These are phyloP conservation scores for Phytophthora multivora DNA, from an alignment of 352 stramenopile species.

Conservation along the genomic window DNA sequence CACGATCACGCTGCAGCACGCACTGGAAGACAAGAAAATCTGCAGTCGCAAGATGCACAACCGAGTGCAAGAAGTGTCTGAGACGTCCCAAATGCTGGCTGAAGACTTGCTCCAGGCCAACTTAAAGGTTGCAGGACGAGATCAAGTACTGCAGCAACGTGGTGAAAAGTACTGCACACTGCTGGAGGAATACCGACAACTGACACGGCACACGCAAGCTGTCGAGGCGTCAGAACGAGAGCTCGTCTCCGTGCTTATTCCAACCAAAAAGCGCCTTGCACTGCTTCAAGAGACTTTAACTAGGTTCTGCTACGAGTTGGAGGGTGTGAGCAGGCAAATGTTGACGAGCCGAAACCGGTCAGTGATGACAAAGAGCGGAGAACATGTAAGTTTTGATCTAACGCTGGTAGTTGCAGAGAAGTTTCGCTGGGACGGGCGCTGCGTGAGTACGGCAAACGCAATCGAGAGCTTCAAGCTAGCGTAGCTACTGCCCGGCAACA, in stretches of 20 bases:
- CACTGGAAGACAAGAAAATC: slow-evolving; percentile 8
- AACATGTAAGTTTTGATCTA: neutral
- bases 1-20: slow-evolving; percentile 31
- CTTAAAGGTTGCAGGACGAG: neutral
- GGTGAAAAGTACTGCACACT: slow-evolving; percentile 31
- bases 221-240: slow-evolving; percentile 43
- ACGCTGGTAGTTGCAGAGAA: slow-evolving; percentile 33
- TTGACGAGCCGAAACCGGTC: slow-evolving; percentile 37
- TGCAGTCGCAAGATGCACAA: neutral
- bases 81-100: slow-evolving; percentile 19
- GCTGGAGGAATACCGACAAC: slow-evolving; percentile 11
- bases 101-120: slow-evolving; percentile 30
- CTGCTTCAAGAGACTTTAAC: slow-evolving; percentile 39
- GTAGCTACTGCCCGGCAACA: slow-evolving; percentile 45
- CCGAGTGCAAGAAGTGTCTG: slow-evolving; percentile 3
- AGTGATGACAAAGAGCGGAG: neutral
- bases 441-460: slow-evolving; percentile 61
- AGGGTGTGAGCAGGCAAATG: slow-evolving; percentile 40
- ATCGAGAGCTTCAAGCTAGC: slow-evolving; percentile 48
- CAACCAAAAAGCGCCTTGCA: slow-evolving; percentile 34
- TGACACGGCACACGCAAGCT: slow-evolving; percentile 24
- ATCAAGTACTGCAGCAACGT: slow-evolving; percentile 15
- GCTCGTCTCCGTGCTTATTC: slow-evolving; percentile 30
- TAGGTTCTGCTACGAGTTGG: slow-evolving; percentile 37
- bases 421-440: slow-evolving; percentile 43